Conservation (phyloP, 306 rosid genomes). For the Acacia crassicarpa region DNA sequence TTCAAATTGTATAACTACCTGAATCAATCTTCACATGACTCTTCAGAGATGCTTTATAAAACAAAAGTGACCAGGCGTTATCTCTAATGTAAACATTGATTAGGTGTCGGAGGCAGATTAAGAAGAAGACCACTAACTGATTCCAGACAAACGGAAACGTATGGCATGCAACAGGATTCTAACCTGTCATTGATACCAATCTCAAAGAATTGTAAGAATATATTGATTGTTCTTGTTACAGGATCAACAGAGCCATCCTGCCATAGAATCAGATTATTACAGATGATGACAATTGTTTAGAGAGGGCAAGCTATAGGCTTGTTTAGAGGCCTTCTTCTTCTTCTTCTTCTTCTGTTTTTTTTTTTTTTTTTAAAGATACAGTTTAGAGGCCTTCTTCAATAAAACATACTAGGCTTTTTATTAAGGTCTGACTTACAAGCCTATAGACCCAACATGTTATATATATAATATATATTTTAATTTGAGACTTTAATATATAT, state of each 20-base stretch:
- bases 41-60: neutral
- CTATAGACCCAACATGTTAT: too few relatives aligned
- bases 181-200: conserved; percentile 96
- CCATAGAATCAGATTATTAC: conserved; percentile 30
- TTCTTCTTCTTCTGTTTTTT: too few relatives aligned
- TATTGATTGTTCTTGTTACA: conserved; percentile 74
- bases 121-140: neutral
- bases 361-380: too few relatives aligned
- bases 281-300: neutral
- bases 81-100: conserved; percentile 16
- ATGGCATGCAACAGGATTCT: conserved; percentile 27
- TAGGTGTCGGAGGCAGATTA: neutral
- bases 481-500: too few relatives aligned
- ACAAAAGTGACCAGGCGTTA: neutral
- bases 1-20: conserved; percentile 1
- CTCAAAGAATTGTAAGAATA: conserved; percentile 93
- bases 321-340: too few relatives aligned
- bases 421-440: too few relatives aligned
- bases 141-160: conserved; percentile 1
- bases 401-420: too few relatives aligned
- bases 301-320: too few relatives aligned
- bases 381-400: too few relatives aligned
- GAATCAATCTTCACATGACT: neutral
- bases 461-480: too few relatives aligned
- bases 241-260: conserved; percentile 99